Evolutionary conservation across 129 eudicot genomes (phyloP).

Genomic region (Chrysanthemum makinoi): DNA sequence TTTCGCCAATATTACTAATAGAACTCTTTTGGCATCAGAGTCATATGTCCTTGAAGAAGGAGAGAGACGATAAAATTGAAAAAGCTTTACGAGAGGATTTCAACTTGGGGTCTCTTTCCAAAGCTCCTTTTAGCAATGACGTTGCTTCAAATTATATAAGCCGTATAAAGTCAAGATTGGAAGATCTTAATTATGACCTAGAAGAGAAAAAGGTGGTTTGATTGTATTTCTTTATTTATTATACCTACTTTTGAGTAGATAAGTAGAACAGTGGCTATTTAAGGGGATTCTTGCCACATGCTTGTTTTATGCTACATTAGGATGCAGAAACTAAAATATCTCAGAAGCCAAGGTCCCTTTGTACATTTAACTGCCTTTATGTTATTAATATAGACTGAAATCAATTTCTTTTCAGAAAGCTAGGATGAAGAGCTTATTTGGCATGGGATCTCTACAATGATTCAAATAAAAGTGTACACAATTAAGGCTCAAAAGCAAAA

Average conservation of each 20-base stretch:
- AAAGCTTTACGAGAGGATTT: conserved; percentile 48
- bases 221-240: conserved; percentile 4
- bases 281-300: conserved; percentile 1
- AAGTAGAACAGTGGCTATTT: not conserved
- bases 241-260: conserved; percentile 1
- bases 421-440: conserved; percentile 40
- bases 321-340: conserved; percentile 1
- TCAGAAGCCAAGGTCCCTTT: not conserved
- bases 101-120: conserved; percentile 65
- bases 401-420: conserved; percentile 40
- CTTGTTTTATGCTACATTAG: not conserved
- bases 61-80: conserved; percentile 58
- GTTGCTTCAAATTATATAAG: conserved; percentile 45
- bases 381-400: not conserved
- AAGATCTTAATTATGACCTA: conserved; percentile 53
- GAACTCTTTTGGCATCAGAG: conserved; percentile 40
- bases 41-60: conserved; percentile 49
- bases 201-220: conserved; percentile 60
- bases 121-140: conserved; percentile 59
- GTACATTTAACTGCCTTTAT: not conserved
- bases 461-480: conserved; percentile 52
- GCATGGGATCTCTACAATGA: conserved; percentile 46
- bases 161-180: conserved; percentile 50
- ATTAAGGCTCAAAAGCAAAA: conserved; percentile 44
- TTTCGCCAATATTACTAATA: conserved; percentile 14